Conservation (phyloP, 768 basidiomycete species). For the Mycena filopes region DNA sequence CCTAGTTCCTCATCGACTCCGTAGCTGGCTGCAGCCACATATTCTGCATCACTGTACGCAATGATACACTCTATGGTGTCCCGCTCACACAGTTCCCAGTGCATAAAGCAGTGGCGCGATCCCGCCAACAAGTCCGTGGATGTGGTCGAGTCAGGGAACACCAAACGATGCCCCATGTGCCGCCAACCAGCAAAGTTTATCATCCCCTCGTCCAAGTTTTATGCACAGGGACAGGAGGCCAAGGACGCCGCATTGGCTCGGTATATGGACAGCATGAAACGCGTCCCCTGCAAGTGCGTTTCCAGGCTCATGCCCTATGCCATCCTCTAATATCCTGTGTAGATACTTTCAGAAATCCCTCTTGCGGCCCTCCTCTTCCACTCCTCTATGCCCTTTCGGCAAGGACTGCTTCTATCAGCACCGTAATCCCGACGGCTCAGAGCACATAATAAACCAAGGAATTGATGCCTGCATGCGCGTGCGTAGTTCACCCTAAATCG, state of each 20-base stretch:
- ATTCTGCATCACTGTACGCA: slow-evolving; percentile 78
- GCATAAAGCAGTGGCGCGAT: slow-evolving; percentile 83
- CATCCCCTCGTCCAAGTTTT: slow-evolving; percentile 79
- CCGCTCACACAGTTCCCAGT: slow-evolving; percentile 52
- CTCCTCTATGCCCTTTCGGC: slow-evolving; percentile 81
- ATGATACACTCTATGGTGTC: slow-evolving; percentile 13
- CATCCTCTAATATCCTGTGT: neutral
- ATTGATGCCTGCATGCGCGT: slow-evolving; percentile 66
- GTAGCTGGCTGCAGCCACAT: slow-evolving; percentile 80
- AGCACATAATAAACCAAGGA: slow-evolving; percentile 64
- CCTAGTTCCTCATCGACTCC: neutral
- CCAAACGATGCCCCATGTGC: slow-evolving; percentile 85
- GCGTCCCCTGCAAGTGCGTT: slow-evolving; percentile 72
- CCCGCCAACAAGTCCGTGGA: slow-evolving; percentile 63
- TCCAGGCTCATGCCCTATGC: neutral
- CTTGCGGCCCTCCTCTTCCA: slow-evolving; percentile 44
- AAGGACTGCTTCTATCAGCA: slow-evolving; percentile 87
- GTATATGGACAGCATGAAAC: slow-evolving; percentile 81
- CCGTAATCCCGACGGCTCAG: slow-evolving; percentile 71
- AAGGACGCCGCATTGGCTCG: slow-evolving; percentile 62
- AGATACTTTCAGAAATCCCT: slow-evolving; percentile 74
- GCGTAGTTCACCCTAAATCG: slow-evolving; percentile 30
- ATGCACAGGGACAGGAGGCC: slow-evolving; percentile 60
- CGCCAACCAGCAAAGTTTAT: slow-evolving; percentile 72
- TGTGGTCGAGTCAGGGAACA: slow-evolving; percentile 64